Evolutionary conservation across 148 eudicot species (phyloP), one percentile per base, ranked within the genome.

Genomic region (Dysphania ambrosioides): DNA sequence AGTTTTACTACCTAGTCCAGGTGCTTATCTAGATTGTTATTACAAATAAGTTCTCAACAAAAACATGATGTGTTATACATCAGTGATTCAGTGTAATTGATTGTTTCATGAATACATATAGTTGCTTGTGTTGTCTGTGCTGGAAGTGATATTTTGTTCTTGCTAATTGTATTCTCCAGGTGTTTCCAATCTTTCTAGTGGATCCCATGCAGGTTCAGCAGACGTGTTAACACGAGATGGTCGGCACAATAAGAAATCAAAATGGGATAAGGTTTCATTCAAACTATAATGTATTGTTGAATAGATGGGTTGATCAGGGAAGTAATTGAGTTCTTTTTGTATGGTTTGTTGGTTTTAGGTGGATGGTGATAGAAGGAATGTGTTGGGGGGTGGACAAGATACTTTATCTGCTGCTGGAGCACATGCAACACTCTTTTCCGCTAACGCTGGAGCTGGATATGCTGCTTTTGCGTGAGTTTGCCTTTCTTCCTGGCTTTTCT

Each of bases 261-360:
- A 94, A 85, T 94, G 98, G 98, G 98, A 94, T 69, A 94, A 90
- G 97, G 98, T 94, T 73, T 58, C 29, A 27, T 24, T 18, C 51
- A 6, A 44, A 53, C 7, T 10, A n/a, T 24, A 70, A 0, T 27
- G 15, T 19, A 8, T 32, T 60, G 5, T 56, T 67, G 15, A 32
- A 29, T 79, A 21, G 27, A 26, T 70, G 8, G 32, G 42, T n/a
- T 23, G 18, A 19, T 32, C n/a, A 6, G 23, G 32, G 31, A 56
- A 6, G n/a, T 36, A 6, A 42, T 18, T 18, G 63, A 66, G 21
- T 35, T 44, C 2, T 38, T 41, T 27, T 49, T 72, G 36, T 36
- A 51, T 29, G 31, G 51, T 71, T 16, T 30, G 72, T 69, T 70
- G 58, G 16, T 79, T 76, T 80, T 78, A 94, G 98, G 91, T 94